Evolutionary conservation across 352 stramenopile species (phyloP).

Genomic region (Phytophthora citricola): DNA sequence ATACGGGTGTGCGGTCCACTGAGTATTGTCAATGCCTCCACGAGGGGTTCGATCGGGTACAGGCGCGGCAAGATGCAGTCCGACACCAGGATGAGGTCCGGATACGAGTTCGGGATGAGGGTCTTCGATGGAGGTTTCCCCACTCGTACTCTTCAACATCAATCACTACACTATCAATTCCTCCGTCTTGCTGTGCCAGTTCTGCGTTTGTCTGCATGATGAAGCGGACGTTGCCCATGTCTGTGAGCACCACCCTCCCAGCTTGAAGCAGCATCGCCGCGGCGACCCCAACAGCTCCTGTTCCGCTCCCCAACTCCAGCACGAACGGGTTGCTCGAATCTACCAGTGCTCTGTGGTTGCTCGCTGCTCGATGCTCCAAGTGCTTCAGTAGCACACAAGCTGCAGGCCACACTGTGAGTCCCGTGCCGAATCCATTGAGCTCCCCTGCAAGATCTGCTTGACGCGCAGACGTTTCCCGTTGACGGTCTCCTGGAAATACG

Average conservation of each 20-base stretch:
- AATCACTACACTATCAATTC: conserved; percentile 47
- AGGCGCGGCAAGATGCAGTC: conserved; percentile 97
- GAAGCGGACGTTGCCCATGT: conserved; percentile 90
- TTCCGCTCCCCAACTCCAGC: conserved; percentile 93
- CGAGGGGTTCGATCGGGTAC: conserved; percentile 95
- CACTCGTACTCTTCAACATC: conserved; percentile 91
- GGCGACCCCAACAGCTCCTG: conserved; percentile 91
- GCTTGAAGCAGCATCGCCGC: conserved; percentile 84
- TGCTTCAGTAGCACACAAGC: conserved; percentile 85
- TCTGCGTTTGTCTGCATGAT: conserved; percentile 92
- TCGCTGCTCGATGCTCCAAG: conserved; percentile 60
- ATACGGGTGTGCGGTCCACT: conserved; percentile 53
- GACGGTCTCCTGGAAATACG: conserved; percentile 67
- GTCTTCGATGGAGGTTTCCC: conserved; percentile 50
- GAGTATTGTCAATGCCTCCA: conserved; percentile 87
- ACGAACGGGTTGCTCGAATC: conserved; percentile 51
- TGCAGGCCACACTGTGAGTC: conserved; percentile 84
- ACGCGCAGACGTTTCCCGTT: conserved; percentile 53
- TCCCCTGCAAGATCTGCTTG: conserved; percentile 82
- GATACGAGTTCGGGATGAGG: conserved; percentile 44
- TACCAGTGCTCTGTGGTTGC: conserved; percentile 33
- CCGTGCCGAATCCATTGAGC: conserved; percentile 81
- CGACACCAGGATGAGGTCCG: conserved; percentile 91
- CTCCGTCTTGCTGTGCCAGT: conserved; percentile 39
- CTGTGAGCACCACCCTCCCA: conserved; percentile 87